A percentile compares a stretch with the other conserved stretches of the same genome.
Conservation (phyloP, 2,329 filamentous ascomycete species). For the Trichoderma citrinoviride region DNA sequence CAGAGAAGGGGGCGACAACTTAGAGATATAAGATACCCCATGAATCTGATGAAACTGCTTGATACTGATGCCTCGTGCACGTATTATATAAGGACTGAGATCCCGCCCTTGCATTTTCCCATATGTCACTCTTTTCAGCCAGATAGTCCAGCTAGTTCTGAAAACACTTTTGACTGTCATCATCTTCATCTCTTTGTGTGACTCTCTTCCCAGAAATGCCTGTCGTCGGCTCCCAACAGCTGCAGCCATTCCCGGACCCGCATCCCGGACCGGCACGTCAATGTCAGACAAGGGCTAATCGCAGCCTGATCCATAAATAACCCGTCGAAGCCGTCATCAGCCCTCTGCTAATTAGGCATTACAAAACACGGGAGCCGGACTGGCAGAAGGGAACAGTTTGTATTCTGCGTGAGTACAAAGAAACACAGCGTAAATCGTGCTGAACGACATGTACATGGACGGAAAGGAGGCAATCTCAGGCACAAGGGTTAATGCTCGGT, state of each 20-base stretch:
- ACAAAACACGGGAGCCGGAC: background rate
- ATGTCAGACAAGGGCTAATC: conserved; percentile 10
- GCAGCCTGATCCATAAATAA: conserved; percentile 4
- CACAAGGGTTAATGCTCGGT: conserved; percentile 17
- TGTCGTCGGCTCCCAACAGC: conserved; percentile 1
- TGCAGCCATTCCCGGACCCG: conserved; percentile 19
- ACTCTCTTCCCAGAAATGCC: background rate
- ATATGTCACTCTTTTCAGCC: too few species aligned
- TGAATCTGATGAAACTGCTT: too few species aligned
- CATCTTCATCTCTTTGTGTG: too few species aligned
- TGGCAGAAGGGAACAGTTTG: background rate
- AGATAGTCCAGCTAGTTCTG: too few species aligned
- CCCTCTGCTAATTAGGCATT: background rate
- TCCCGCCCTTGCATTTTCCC: too few species aligned
- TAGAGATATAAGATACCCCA: too few species aligned
- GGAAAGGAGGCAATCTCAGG: conserved; percentile 9
- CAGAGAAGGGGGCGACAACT: too few species aligned
- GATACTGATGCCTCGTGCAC: too few species aligned
- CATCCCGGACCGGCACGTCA: conserved; percentile 14
- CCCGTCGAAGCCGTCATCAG: background rate
- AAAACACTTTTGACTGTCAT: too few species aligned
- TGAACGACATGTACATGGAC: background rate
- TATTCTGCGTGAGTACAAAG: background rate
- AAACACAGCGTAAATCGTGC: background rate
- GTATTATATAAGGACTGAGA: too few species aligned